phyloP scores from a whole-genome alignment of 2,329 filamentous ascomycete genomes.

The Emmonsia crescens region DNA sequence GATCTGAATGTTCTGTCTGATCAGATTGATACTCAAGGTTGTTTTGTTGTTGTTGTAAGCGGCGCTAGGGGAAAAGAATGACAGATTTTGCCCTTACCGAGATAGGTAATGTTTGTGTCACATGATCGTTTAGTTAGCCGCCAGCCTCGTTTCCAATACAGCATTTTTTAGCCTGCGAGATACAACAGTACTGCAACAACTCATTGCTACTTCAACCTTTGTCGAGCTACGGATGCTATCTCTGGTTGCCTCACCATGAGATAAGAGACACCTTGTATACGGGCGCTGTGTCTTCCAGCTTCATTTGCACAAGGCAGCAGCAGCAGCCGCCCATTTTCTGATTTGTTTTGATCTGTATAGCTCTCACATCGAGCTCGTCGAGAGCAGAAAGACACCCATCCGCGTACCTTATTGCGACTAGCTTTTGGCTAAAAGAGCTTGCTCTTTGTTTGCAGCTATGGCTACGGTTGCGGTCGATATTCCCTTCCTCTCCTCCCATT shows the following conservation, averaged over 20 bases:
- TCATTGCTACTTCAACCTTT: background rate
- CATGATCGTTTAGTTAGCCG: background rate
- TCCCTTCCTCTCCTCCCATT: conserved; percentile 49
- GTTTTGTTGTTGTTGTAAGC: background rate
- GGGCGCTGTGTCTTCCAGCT: conserved; percentile 2
- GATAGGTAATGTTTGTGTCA: background rate
- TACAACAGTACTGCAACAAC: background rate
- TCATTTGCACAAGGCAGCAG: background rate
- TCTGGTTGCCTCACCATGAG: background rate
- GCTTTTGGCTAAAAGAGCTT: conserved; percentile 22
- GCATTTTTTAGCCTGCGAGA: background rate
- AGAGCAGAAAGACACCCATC: background rate
- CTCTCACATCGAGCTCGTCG: background rate
- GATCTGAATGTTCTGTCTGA: background rate
- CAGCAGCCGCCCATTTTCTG: background rate
- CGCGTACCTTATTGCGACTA: background rate
- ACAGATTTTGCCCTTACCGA: too few species aligned
- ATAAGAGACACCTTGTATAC: background rate
- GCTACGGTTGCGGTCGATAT: conserved; percentile 46
- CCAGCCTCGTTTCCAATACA: background rate
- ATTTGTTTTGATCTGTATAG: conserved; percentile 1
- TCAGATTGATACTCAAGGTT: background rate
- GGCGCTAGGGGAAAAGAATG: background rate
- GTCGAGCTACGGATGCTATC: background rate
- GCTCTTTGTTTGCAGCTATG: conserved; percentile 32